Percentiles rank a stretch among this genome's conserved stretches.
phyloP scores from a whole-genome alignment of 768 basidiomycete genomes.

The Suillus weaverae region DNA sequence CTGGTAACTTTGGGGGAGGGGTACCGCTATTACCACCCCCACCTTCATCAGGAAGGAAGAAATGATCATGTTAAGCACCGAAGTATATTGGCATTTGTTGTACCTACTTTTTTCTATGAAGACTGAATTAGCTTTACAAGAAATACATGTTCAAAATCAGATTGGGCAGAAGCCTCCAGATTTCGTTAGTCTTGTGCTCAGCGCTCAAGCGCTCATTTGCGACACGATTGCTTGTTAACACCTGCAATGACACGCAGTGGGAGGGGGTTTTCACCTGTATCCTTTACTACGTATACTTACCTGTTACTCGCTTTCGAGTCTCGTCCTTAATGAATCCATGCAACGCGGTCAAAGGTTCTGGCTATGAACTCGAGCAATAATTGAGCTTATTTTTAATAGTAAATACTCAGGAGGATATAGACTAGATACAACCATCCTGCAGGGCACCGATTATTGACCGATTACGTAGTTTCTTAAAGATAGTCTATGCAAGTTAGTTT shows the following conservation, averaged over 20 bases:
- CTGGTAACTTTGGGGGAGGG: conserved; percentile 36
- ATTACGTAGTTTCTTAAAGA: not conserved
- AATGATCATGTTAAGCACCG: conserved; percentile 27
- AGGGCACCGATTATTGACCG: too few relatives aligned
- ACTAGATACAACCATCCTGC: not conserved
- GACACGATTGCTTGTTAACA: not conserved
- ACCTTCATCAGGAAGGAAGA: conserved; percentile 59
- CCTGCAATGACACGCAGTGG: not conserved
- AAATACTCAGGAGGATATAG: not conserved
- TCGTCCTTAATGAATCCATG: not conserved
- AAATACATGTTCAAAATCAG: not conserved
- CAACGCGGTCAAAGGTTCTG: not conserved
- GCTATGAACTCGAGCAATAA: not conserved
- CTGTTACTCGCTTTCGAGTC: too few relatives aligned
- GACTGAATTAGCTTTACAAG: not conserved
- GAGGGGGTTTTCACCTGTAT: not conserved
- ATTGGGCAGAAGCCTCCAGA: not conserved
- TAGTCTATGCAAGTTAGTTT: not conserved
- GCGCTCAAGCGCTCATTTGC: not conserved
- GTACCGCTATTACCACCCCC: conserved; percentile 85
- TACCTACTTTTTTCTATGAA: not conserved
- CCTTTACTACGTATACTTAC: not conserved
- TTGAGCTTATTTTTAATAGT: not conserved
- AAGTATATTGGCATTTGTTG: not conserved
- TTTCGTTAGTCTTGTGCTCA: not conserved